Base-by-base conservation (phyloP, 1,139 yeast species). In the Oligophagozyma castellii region DNA sequence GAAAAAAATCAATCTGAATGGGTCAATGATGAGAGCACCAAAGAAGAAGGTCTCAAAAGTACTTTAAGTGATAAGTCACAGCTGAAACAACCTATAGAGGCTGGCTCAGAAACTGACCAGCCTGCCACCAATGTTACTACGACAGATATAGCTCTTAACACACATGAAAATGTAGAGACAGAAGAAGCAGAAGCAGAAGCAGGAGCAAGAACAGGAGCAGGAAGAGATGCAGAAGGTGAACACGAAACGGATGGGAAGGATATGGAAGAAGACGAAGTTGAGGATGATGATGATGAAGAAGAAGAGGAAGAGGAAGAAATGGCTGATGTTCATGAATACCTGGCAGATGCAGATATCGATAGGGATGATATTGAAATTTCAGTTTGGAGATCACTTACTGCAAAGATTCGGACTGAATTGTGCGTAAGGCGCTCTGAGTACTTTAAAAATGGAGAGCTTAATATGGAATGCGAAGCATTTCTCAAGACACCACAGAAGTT, bases 361-460 rank as follows among this genome's bases (percentile, higher is more conserved):
- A 72, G 65, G 24, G 78, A 73, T 36, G 79, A 75, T 44, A 63
- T 74, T 19, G 92, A 80, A 46, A 53, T 72, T 28, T 78, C 77
- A 33, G 73, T 83, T 0, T 84, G 95, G 94, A 77, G 78, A 42
- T 69, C 71, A 8, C 53, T 78, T 13, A 81, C 93, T 1, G 80
- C 94, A 1, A 77, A 76, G 36, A 69, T 80, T 1, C 61, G 95
- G 34, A 81, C 92, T 5, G 72, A 76, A 33, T 69, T 80, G 36
- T 76, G 94, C 49, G 58, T 73, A 19, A 66, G 67, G 33, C 66
- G 95, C 43, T 65, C 83, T 0, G 70, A 65, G 5, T 56, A 83
- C 29, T 84, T 86, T 43, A 68, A 65, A 21, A 64, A 67, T 12
- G 44, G 44, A 4, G 65, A 61, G 33, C 53, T 86, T 8, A 76